A percentile compares a stretch with the other conserved stretches of the same genome.
These are phyloP conservation scores for Vitis cinerea DNA, from an alignment of 164 flowering plant genomes.

Conservation along the genomic window DNA sequence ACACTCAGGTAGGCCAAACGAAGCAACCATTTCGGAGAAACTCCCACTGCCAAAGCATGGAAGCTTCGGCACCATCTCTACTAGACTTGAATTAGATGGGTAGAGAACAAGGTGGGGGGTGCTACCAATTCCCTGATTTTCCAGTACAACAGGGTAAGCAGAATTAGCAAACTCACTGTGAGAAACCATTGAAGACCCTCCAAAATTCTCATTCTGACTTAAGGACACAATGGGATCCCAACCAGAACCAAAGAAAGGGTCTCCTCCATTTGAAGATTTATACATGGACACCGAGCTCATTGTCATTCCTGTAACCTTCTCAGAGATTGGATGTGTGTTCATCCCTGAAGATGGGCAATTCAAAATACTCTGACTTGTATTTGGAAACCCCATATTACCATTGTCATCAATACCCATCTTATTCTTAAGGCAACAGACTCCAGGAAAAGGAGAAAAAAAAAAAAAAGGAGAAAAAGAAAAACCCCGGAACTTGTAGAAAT, in stretches of 20 bases:
- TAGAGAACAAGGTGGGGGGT: conserved; percentile 46
- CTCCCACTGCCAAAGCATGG: conserved; percentile 56
- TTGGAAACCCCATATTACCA: conserved; percentile 51
- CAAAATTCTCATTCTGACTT: conserved; percentile 45
- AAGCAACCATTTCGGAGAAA: conserved; percentile 58
- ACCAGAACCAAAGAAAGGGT: conserved; percentile 48
- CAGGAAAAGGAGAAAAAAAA: too few species aligned
- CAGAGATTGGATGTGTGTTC: conserved; percentile 28
- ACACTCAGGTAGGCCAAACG: conserved; percentile 43
- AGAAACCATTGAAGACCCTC: conserved; percentile 47
- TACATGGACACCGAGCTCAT: conserved; percentile 43
- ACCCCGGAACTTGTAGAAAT: conserved; percentile 6
- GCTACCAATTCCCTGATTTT: conserved; percentile 37
- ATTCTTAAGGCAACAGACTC: conserved; percentile 4
- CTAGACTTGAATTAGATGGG: conserved; percentile 43
- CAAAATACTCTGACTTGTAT: conserved; percentile 28
- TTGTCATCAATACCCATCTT: conserved; percentile 49
- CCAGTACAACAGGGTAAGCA: conserved; percentile 31
- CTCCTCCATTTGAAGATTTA: conserved; percentile 39
- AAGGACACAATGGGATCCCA: conserved; percentile 81
- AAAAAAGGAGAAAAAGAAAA: not conserved
- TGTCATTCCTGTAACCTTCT: conserved; percentile 31
- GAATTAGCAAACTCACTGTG: conserved; percentile 38
- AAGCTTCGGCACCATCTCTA: conserved; percentile 47
- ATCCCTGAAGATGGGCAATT: conserved; percentile 40